Base-by-base conservation (phyloP, 345 rosid species). In the Geranium brycei region DNA sequence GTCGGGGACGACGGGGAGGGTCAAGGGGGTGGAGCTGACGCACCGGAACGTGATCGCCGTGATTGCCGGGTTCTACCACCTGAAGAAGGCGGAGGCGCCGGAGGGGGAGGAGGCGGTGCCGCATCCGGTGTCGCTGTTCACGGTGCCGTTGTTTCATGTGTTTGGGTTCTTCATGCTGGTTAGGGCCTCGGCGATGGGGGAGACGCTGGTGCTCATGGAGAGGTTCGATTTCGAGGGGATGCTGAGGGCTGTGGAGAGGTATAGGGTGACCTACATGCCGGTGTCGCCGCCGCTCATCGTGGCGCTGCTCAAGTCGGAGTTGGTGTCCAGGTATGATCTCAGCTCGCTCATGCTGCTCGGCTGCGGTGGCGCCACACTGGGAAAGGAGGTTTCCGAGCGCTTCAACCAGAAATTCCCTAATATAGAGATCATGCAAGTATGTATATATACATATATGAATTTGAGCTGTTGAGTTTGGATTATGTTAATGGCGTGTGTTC, bases 231-330 rank as follows among this genome's bases (percentile, higher is more conserved):
- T 80, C 51, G 76, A 58, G 60, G 73, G 58, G 58, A 77, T 80
- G 84, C 19, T 77, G 59, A 69, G 18, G 63, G 74, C 74, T 1
- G 73, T 77, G 7, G 78, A 87, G 81, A 83, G 74, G 73, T 84
- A 84, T 65, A 76, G 71, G 70, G 77, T 87, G 30, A 77, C 80
- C 15, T 73, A 63, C 68, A 82, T 87, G 84, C 89, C 95, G 62
- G 98, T 83, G 8, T 81, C 98, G 8, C 98, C 95, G 31, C 95
- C 96, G 57, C 69, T 89, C 57, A 68, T 92, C 0, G 87, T 92
- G 76, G 74, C 87, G 61, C 66, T 92, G 35, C 68, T 71, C 38
- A 92, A 86, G 71, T 86, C 88, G 58, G 93, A 89, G 57, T 51
- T 85, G 62, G 82, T 95, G 14, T 73, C 62, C 1, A 84, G 78